These are phyloP conservation scores for Penicillium fuscoglaucum DNA, from an alignment of 2,329 filamentous ascomycete genomes.

Conservation along the genomic window DNA sequence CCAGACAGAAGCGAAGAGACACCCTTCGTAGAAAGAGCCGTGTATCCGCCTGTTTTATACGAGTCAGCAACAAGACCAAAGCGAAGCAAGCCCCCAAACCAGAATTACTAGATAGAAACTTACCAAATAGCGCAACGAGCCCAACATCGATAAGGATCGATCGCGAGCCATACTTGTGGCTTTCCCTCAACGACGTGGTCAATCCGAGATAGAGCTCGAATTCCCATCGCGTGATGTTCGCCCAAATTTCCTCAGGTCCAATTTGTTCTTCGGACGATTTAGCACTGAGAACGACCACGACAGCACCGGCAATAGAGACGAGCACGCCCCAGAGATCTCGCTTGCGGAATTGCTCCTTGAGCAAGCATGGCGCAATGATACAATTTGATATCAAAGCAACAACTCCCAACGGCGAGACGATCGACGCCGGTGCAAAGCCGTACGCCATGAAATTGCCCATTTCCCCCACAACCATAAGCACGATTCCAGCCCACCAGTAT, in stretches of 20 bases:
- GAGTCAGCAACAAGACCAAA: slow-evolving; percentile 17
- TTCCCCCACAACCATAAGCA: slow-evolving; percentile 90
- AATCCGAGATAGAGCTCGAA: slow-evolving; percentile 89
- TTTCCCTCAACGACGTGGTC: slow-evolving; percentile 73
- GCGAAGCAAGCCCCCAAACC: not conserved
- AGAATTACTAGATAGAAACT: slow-evolving; percentile 30
- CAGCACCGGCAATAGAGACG: slow-evolving; percentile 81
- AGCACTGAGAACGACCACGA: slow-evolving; percentile 89
- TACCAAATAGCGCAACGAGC: slow-evolving; percentile 89
- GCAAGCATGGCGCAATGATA: slow-evolving; percentile 89
- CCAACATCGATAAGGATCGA: slow-evolving; percentile 91
- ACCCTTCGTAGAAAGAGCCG: slow-evolving; percentile 93
- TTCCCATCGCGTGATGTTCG: slow-evolving; percentile 79
- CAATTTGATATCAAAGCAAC: slow-evolving; percentile 96
- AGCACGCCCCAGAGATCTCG: slow-evolving; percentile 87
- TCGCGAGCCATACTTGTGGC: slow-evolving; percentile 77
- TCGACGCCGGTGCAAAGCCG: slow-evolving; percentile 94
- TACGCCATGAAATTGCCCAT: slow-evolving; percentile 96
- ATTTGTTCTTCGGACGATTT: slow-evolving; percentile 87
- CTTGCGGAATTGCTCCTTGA: slow-evolving; percentile 83
- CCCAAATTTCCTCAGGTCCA: slow-evolving; percentile 86
- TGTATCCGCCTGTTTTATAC: slow-evolving; percentile 75
- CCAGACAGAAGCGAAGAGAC: slow-evolving; percentile 93
- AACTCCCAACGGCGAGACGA: slow-evolving; percentile 94
- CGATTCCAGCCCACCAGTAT: slow-evolving; percentile 94